phyloP scores from a whole-genome alignment of 768 basidiomycete genomes.

The Mycena rebaudengoi region DNA sequence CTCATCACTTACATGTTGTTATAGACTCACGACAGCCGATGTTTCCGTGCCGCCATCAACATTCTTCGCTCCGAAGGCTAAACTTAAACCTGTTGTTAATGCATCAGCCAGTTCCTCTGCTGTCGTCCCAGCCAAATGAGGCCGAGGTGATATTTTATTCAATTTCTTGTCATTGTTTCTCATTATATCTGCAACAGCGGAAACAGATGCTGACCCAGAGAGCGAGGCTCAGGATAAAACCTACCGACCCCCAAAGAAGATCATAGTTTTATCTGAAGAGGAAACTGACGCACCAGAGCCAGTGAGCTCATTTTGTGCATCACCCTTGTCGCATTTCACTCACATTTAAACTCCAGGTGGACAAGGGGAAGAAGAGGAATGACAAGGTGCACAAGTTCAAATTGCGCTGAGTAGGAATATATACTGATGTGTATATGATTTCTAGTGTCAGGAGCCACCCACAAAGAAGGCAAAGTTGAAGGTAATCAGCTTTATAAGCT shows the following conservation, averaged over 20 bases:
- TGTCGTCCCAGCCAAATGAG: background rate
- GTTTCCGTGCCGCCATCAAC: background rate
- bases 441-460: too few relatives aligned
- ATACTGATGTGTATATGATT: too few relatives aligned
- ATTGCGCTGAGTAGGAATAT: too few relatives aligned
- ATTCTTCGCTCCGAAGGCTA: slow-evolving; percentile 6
- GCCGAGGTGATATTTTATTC: background rate
- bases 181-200: background rate
- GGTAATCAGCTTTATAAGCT: too few relatives aligned
- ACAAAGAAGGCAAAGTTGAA: too few relatives aligned
- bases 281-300: background rate
- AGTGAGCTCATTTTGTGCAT: too few relatives aligned
- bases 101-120: background rate
- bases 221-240: background rate
- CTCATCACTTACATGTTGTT: background rate
- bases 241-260: background rate
- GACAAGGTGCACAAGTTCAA: too few relatives aligned
- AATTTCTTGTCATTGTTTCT: too few relatives aligned
- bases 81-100: background rate
- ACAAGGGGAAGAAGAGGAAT: too few relatives aligned
- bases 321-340: too few relatives aligned
- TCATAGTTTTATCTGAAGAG: background rate
- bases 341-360: too few relatives aligned
- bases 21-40: background rate
- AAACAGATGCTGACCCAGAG: slow-evolving; percentile 1